A percentile compares a stretch with the other conserved stretches of the same genome.
These are phyloP conservation scores for Eimeria praecox DNA, from an alignment of 169 alveolate genomes.

Conservation along the genomic window DNA sequence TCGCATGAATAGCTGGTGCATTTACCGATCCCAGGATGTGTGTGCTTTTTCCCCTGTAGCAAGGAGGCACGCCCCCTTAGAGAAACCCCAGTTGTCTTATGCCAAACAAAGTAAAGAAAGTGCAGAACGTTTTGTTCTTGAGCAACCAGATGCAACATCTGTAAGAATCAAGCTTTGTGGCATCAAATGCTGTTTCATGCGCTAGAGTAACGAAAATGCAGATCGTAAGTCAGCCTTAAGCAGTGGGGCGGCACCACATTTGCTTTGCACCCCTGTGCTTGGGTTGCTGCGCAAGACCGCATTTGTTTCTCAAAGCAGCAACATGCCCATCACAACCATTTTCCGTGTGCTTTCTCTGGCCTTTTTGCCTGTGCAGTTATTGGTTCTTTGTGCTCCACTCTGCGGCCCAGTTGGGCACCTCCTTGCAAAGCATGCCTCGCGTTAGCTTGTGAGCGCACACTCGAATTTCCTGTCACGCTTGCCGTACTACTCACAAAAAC, in stretches of 20 bases:
- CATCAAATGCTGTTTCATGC: background rate
- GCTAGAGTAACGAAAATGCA: background rate
- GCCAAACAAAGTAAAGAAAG: too few species aligned
- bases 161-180: background rate
- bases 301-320: background rate
- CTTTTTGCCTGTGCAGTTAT: background rate
- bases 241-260: background rate
- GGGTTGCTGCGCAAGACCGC: background rate
- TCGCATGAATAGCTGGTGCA: background rate
- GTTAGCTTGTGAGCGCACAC: background rate
- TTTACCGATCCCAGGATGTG: background rate
- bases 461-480: background rate
- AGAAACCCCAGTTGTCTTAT: background rate
- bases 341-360: background rate
- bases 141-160: background rate
- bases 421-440: background rate
- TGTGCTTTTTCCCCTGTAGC: background rate
- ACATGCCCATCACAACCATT: background rate
- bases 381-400: background rate
- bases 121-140: background rate
- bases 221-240: background rate
- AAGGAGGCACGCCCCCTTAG: background rate
- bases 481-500: background rate
- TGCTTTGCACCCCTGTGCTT: background rate
- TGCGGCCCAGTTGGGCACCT: background rate